Conservation (phyloP, 768 basidiomycete species). For the Boletus huronensis region DNA sequence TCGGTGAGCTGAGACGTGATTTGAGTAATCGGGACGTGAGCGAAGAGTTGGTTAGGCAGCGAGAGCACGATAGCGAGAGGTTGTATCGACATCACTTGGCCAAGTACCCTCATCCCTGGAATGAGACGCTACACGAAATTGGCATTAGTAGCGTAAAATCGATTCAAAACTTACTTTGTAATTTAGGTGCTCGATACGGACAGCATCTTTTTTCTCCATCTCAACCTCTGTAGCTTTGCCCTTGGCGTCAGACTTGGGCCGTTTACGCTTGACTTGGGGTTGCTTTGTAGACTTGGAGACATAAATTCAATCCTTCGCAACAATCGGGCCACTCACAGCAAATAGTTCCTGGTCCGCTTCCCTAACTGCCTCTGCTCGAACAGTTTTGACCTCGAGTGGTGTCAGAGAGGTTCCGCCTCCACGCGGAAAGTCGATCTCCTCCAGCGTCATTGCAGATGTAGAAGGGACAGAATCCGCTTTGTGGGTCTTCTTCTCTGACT, state of each 20-base stretch:
- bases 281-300: slow-evolving; percentile 40
- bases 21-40: slow-evolving; percentile 92
- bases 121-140: slow-evolving; percentile 56
- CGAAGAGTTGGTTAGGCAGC: slow-evolving; percentile 92
- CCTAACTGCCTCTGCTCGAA: slow-evolving; percentile 77
- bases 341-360: slow-evolving; percentile 84
- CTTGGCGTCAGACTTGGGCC: slow-evolving; percentile 45
- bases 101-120: slow-evolving; percentile 83
- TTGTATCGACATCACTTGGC: slow-evolving; percentile 82
- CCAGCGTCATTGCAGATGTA: slow-evolving; percentile 41
- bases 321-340: slow-evolving; percentile 40
- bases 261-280: slow-evolving; percentile 40
- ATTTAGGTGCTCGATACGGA: slow-evolving; percentile 88
- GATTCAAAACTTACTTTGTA: slow-evolving; percentile 63
- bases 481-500: slow-evolving; percentile 23
- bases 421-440: slow-evolving; percentile 92
- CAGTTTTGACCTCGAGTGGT: slow-evolving; percentile 82
- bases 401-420: slow-evolving; percentile 91
- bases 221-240: slow-evolving; percentile 27
- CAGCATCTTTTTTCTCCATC: slow-evolving; percentile 40
- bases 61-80: slow-evolving; percentile 90
- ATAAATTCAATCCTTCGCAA: not conserved
- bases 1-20: slow-evolving; percentile 76
- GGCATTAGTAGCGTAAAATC: not conserved
- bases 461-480: slow-evolving; percentile 30